These are phyloP conservation scores for Entoloma clypeatum DNA, from an alignment of 1,284 basidiomycete genomes.

Conservation along the genomic window DNA sequence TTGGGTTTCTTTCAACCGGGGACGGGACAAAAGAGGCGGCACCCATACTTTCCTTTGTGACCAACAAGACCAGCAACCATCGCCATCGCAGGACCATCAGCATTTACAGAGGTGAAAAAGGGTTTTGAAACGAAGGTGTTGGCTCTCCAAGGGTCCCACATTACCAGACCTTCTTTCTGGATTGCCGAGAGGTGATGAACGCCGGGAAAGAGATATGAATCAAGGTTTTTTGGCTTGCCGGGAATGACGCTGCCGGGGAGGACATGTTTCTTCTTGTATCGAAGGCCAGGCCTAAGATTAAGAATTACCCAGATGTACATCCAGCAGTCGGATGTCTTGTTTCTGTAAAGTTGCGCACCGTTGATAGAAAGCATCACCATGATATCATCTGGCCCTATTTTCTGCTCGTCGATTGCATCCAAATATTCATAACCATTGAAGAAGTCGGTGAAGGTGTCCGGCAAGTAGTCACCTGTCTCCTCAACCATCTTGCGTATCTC, in stretches of 20 bases:
- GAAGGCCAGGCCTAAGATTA: slow-evolving; percentile 7
- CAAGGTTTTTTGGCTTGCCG: neutral
- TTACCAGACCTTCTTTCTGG: no score
- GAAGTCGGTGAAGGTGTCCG: slow-evolving; percentile 2
- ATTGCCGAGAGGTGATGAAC: no score
- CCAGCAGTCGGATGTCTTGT: slow-evolving; percentile 16
- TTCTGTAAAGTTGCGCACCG: slow-evolving; percentile 13
- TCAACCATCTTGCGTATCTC: neutral
- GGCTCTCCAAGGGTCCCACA: no score
- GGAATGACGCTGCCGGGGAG: slow-evolving; percentile 13
- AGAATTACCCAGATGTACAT: slow-evolving; percentile 20
- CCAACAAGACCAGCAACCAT: no score
- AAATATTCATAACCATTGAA: slow-evolving; percentile 1
- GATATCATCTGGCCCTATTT: slow-evolving; percentile 11
- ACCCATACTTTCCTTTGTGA: no score
- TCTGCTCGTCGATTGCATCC: slow-evolving; percentile 3
- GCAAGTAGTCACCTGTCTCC: neutral
- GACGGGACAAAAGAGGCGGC: no score
- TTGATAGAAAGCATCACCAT: slow-evolving; percentile 13
- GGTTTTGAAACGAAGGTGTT: no score
- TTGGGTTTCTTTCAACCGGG: no score
- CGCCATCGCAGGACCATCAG: no score
- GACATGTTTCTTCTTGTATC: slow-evolving; percentile 10
- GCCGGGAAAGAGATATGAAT: no score
- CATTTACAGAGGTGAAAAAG: no score